A percentile compares a stretch with the other conserved stretches of the same genome.
phyloP scores from a whole-genome alignment of 1,284 basidiomycete species.

The Ceratobasidium sp. region DNA sequence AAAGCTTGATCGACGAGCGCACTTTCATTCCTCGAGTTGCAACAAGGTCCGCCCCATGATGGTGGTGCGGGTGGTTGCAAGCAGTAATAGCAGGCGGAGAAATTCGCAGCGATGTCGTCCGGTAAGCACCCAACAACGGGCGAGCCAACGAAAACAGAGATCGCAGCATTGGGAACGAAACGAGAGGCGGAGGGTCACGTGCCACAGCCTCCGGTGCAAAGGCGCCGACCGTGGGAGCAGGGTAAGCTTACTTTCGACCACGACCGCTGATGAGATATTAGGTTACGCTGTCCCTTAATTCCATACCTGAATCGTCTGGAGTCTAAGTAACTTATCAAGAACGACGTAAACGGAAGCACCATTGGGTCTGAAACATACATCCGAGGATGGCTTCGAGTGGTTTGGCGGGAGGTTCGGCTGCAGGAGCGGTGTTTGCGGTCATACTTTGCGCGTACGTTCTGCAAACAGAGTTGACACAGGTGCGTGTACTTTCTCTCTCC shows the following conservation, averaged over 20 bases:
- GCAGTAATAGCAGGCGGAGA: constrained; percentile 54
- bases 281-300: constrained; percentile 17
- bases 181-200: constrained; percentile 3
- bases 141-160: constrained; percentile 71
- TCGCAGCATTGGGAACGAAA: constrained; percentile 67
- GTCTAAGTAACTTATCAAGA: background rate
- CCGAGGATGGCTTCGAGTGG: background rate
- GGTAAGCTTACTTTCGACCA: constrained; percentile 12
- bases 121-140: constrained; percentile 70
- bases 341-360: background rate
- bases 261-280: constrained; percentile 26
- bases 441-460: constrained; percentile 52
- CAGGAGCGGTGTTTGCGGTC: constrained; percentile 46
- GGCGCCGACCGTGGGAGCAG: constrained; percentile 15
- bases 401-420: constrained; percentile 30
- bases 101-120: constrained; percentile 55
- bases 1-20: constrained; percentile 90
- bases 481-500: constrained; percentile 58
- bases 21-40: constrained; percentile 94
- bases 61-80: constrained; percentile 52
- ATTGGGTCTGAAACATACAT: constrained; percentile 1
- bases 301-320: constrained; percentile 16
- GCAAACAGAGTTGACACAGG: constrained; percentile 51
- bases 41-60: constrained; percentile 56
- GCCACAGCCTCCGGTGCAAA: background rate